Evolutionary conservation across 192 early-diverging fungal species (phyloP).

Genomic region (Umbelopsis vinacea): DNA sequence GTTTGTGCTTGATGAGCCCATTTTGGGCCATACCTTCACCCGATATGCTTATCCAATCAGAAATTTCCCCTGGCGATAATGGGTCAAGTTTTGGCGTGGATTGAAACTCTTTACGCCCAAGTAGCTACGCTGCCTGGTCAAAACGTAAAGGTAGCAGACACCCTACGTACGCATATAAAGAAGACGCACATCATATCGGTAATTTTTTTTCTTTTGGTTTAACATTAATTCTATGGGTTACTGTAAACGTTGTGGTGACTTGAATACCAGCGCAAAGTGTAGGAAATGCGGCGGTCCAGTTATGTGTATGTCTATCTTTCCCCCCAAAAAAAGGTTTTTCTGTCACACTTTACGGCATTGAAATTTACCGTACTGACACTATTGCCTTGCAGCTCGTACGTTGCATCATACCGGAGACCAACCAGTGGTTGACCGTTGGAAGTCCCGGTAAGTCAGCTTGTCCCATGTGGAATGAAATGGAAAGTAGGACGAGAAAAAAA

Average conservation of each 20-base stretch:
- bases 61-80: not conserved
- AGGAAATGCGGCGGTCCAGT: constrained; percentile 8
- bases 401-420: constrained; percentile 7
- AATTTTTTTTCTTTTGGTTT: not conserved
- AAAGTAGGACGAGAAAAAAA: not conserved
- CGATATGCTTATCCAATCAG: not conserved
- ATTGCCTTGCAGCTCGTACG: not conserved
- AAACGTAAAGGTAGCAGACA: constrained; percentile 3
- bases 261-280: not conserved
- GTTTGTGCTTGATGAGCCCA: not conserved
- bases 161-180: not conserved
- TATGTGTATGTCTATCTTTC: not conserved
- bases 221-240: constrained; percentile 3
- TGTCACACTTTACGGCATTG: not conserved
- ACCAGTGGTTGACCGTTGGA: not conserved
- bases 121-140: not conserved
- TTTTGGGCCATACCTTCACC: not conserved
- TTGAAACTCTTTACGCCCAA: not conserved
- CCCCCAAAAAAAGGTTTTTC: not conserved
- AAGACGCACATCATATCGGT: not conserved
- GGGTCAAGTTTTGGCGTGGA: constrained; percentile 10
- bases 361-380: not conserved
- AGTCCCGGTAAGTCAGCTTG: constrained; percentile 4
- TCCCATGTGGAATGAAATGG: not conserved
- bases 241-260: constrained; percentile 10